Evolutionary conservation across 306 rosid genomes (phyloP).

Genomic region (Citrullus mucosospermus): DNA sequence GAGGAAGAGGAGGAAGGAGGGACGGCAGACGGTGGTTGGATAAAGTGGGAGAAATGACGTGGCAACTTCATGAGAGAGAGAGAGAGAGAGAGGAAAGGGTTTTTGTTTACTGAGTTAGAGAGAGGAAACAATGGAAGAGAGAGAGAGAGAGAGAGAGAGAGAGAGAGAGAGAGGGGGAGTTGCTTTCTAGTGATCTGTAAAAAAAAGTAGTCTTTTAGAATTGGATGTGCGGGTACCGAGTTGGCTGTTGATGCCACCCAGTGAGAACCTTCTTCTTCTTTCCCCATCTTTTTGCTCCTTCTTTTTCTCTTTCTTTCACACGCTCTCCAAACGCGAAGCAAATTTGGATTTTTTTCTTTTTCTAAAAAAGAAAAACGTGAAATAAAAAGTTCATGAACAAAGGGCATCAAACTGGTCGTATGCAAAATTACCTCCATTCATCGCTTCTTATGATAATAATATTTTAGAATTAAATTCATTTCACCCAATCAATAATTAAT

Average conservation of each 20-base stretch:
- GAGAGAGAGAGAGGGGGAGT: too few relatives aligned
- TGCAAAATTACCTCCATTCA: too few relatives aligned
- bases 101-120: neutral
- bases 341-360: too few relatives aligned
- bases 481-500: too few relatives aligned
- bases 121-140: neutral
- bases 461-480: too few relatives aligned
- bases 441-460: too few relatives aligned
- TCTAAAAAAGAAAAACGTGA: too few relatives aligned
- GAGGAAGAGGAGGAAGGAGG: conserved; percentile 5
- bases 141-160: too few relatives aligned
- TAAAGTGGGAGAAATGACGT: conserved; percentile 41
- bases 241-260: neutral
- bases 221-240: neutral
- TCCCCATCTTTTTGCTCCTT: neutral
- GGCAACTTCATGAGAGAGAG: conserved; percentile 16
- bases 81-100: neutral
- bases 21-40: conserved; percentile 85
- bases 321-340: neutral
- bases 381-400: too few relatives aligned
- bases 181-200: neutral
- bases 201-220: neutral
- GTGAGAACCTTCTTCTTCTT: conserved; percentile 2
- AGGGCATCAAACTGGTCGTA: too few relatives aligned
- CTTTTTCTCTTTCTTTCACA: neutral